Evolutionary conservation across 192 early-diverging fungal genomes (phyloP).

Genomic region (Coemansia asiatica): DNA sequence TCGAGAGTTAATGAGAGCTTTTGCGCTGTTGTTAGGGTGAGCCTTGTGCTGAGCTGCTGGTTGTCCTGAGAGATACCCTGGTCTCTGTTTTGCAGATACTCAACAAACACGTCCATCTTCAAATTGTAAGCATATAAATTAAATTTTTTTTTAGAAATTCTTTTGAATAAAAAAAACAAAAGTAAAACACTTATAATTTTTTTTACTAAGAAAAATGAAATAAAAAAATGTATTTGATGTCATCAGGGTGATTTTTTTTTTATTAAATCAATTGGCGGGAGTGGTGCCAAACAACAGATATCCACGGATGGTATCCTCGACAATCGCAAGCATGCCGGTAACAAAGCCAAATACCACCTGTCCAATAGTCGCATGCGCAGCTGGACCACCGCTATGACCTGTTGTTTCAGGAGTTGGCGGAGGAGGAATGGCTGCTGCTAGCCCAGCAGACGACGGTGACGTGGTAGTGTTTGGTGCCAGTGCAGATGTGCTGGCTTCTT

Average conservation of each 20-base stretch:
- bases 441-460: neutral
- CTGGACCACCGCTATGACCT: neutral
- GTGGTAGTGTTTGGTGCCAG: neutral
- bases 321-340: neutral
- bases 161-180: no score
- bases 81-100: neutral
- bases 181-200: no score
- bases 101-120: neutral
- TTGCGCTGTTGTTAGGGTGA: neutral
- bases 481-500: neutral
- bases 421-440: neutral
- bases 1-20: neutral
- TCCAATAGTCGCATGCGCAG: neutral
- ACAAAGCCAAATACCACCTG: conserved; percentile 8
- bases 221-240: no score
- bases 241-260: no score
- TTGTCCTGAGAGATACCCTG: neutral
- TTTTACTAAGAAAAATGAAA: no score
- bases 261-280: neutral
- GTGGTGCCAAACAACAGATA: neutral
- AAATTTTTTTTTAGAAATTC: no score
- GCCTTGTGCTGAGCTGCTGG: neutral
- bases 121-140: no score
- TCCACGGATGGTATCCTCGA: neutral
- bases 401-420: neutral